Base-by-base conservation (phyloP, 2,329 filamentous ascomycete genomes). In the Exophiala viscosa region DNA sequence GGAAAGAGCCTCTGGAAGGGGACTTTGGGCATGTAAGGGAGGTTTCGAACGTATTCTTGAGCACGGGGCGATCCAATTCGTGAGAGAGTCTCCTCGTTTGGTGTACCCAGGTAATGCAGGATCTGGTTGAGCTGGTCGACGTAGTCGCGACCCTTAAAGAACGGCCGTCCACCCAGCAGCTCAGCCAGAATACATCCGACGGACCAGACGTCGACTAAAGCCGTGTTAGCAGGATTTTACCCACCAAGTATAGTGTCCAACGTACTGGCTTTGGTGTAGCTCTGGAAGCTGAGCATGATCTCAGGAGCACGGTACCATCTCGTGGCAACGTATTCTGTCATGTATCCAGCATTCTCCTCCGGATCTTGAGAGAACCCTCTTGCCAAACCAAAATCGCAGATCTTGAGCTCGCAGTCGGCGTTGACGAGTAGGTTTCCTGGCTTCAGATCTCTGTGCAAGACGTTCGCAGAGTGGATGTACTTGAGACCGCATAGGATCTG, bases 121-220 rank as follows among this genome's bases (percentile, higher is more conserved):
- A 99, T 99, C 75, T 99, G 93, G 79, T 99, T 99, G 61, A 99
- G 84, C 77, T 99, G 93, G 74, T 99, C 93, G 71, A 99, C 93
- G 67, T 99, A 99, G 76, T 99, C 93, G 58, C 93, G 88, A 53
- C 93, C 93, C 76, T 99, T 99, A 81, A 99, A 97, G 80, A 99
- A 99, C 39, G 93, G 93, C 55, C 95, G 88, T 55, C 93, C 92
- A 58, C 93, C 93, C 33, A 99, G 84, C 10, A 99, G 84, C 73
- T 99, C 93, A 48, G 93, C 93, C 48, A 99, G 82, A 65, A 99
- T 99, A 69, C 93, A 99, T 57, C 93, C 93, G 39, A 99, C 92
- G 7, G 93, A 99, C 93, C 93, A 99, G 32, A 99, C 92, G 69
- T 99, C 93, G 73, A 99, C 92, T 97, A 48, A 45, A 32, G 50